Evolutionary conservation across 2,329 filamentous ascomycete species (phyloP).

Genomic region (Colletotrichum liriopes): DNA sequence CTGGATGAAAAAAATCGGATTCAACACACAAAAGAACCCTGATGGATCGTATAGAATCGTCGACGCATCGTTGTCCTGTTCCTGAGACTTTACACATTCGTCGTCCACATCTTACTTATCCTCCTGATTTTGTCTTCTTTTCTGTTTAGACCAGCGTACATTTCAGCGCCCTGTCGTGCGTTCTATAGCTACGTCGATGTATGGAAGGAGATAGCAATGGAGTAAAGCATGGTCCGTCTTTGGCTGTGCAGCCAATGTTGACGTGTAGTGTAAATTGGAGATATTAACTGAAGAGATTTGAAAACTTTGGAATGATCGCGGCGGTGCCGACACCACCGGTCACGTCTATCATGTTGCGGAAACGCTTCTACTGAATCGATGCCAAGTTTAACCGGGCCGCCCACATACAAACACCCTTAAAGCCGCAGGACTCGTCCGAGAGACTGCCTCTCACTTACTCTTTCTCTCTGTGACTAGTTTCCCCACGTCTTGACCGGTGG

Average conservation of each 20-base stretch:
- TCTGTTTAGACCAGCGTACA: background rate
- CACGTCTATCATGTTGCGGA: slow-evolving; percentile 26
- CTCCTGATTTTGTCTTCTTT: background rate
- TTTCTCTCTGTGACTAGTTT: too few species aligned
- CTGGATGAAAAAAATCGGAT: slow-evolving; percentile 70
- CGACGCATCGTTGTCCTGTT: background rate
- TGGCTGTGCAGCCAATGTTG: background rate
- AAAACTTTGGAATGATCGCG: background rate
- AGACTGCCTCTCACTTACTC: background rate
- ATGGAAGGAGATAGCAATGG: background rate
- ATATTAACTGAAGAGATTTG: background rate
- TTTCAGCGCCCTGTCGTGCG: background rate
- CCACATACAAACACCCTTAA: background rate
- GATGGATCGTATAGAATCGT: background rate
- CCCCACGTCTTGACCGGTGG: background rate
- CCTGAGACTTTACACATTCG: slow-evolving; percentile 1
- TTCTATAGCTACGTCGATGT: background rate
- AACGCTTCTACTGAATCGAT: slow-evolving; percentile 34
- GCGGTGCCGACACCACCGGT: background rate
- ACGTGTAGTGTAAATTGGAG: background rate
- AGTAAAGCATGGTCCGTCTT: background rate
- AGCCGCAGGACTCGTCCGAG: background rate
- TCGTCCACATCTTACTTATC: background rate
- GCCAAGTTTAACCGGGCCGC: slow-evolving; percentile 10
- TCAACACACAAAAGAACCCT: background rate